Evolutionary conservation across 139 green algal species (phyloP).

Genomic region (Volvox reticuliferus): DNA sequence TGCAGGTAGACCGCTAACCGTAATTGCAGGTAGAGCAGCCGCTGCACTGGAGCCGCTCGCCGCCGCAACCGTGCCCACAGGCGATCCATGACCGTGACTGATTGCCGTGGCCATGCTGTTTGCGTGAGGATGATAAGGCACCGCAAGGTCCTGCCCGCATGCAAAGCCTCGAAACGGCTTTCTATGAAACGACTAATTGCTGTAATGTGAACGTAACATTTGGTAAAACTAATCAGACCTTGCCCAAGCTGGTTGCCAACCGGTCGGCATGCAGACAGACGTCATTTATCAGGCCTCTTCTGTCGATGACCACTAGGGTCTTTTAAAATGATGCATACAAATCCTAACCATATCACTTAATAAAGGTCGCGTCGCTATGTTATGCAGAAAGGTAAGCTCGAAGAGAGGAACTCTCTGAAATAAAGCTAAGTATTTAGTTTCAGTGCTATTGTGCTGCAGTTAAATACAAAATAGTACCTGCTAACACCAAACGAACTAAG

Average conservation of each 20-base stretch:
- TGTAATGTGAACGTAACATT: not conserved
- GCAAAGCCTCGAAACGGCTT: not conserved
- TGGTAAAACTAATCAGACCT: not conserved
- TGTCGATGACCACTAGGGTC: too few relatives aligned
- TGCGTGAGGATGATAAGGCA: not conserved
- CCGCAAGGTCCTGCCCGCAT: not conserved
- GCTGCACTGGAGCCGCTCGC: not conserved
- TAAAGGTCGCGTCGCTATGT: too few relatives aligned
- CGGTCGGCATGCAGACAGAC: not conserved
- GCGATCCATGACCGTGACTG: not conserved
- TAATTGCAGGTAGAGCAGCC: not conserved
- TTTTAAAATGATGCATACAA: too few relatives aligned
- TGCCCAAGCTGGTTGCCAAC: not conserved
- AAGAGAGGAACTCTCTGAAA: too few relatives aligned
- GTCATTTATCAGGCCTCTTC: not conserved
- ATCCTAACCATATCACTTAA: too few relatives aligned
- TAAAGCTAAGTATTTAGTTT: too few relatives aligned
- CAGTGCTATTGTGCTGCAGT: too few relatives aligned
- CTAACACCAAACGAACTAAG: too few relatives aligned
- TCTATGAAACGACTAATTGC: not conserved
- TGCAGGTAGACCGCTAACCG: not conserved
- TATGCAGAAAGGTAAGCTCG: too few relatives aligned
- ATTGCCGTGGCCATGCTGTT: not conserved
- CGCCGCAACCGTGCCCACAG: not conserved
- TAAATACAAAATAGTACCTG: too few relatives aligned